A percentile compares a stretch with the other conserved stretches of the same genome.
Evolutionary conservation across 176 grass and related monocot species (phyloP).

Genomic region (Puya raimondii): DNA sequence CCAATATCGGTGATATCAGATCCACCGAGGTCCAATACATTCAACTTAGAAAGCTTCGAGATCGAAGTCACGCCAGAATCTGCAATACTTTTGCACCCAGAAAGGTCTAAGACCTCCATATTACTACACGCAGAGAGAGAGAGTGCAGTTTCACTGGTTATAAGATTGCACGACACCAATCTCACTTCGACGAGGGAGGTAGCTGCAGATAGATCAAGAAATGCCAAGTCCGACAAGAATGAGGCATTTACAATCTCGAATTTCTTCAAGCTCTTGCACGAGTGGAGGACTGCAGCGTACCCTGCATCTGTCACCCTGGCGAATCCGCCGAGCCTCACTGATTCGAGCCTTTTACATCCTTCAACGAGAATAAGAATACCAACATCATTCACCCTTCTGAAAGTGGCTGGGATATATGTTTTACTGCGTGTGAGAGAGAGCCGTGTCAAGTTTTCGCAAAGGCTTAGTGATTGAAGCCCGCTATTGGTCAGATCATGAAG

Average conservation of each 20-base stretch:
- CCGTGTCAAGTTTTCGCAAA: conserved; percentile 58
- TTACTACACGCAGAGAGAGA: conserved; percentile 73
- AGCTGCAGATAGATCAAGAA: conserved; percentile 66
- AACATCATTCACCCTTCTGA: conserved; percentile 83
- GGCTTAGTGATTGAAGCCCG: conserved; percentile 68
- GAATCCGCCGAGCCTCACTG: conserved; percentile 77
- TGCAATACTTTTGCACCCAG: conserved; percentile 71
- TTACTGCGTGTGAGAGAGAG: conserved; percentile 64
- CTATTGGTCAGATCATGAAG: conserved; percentile 64
- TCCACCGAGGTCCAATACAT: conserved; percentile 63
- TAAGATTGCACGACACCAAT: conserved; percentile 58
- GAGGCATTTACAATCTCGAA: conserved; percentile 64
- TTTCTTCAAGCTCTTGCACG: conserved; percentile 68
- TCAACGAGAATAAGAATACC: conserved; percentile 76
- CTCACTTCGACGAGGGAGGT: conserved; percentile 66
- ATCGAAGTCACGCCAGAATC: conserved; percentile 67
- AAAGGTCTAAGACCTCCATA: conserved; percentile 74
- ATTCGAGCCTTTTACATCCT: conserved; percentile 79
- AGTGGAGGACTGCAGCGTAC: conserved; percentile 71
- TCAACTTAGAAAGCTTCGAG: conserved; percentile 59
- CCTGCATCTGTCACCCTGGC: conserved; percentile 93
- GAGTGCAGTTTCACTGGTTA: conserved; percentile 73
- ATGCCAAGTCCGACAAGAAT: conserved; percentile 78
- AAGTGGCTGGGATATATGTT: conserved; percentile 32
- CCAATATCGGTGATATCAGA: conserved; percentile 74